Percentiles rank a stretch among this genome's conserved stretches.
Evolutionary conservation across 2,329 filamentous ascomycete species (phyloP).

Genomic region (Raffaelea albimanens): DNA sequence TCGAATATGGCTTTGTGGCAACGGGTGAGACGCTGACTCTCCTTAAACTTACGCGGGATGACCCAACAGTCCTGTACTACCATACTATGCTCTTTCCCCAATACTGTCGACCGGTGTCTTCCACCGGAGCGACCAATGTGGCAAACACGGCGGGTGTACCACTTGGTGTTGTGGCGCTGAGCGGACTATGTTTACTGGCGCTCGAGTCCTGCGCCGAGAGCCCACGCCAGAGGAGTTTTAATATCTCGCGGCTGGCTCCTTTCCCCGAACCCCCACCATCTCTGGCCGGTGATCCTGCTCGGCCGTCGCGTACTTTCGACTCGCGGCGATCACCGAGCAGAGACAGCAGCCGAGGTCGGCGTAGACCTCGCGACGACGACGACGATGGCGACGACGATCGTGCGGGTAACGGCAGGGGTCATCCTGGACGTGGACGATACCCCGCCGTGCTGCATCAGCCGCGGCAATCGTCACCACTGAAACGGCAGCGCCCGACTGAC

Average conservation of each 20-base stretch:
- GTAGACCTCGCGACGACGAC: constrained; percentile 1
- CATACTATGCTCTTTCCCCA: background rate
- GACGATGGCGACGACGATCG: background rate
- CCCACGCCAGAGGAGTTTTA: background rate
- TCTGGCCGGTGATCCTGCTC: background rate
- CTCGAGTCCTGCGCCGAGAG: background rate
- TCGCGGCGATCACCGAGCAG: background rate
- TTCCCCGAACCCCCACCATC: background rate
- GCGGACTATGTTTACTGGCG: background rate
- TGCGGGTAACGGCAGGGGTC: background rate
- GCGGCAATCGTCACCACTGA: too few species aligned
- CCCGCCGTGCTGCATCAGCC: too few species aligned
- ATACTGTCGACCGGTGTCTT: background rate
- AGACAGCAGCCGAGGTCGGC: too few species aligned
- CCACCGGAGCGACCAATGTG: background rate
- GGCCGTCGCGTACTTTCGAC: background rate
- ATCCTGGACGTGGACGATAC: too few species aligned
- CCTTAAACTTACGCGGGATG: background rate
- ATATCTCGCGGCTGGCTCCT: background rate
- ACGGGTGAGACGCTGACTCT: background rate
- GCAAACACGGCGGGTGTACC: background rate
- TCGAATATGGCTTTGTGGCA: background rate
- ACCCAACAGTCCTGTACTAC: background rate
- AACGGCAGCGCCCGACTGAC: too few species aligned
- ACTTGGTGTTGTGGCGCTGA: background rate